Base-by-base conservation (phyloP, 345 rosid species). In the Abelmoschus esculentus region DNA sequence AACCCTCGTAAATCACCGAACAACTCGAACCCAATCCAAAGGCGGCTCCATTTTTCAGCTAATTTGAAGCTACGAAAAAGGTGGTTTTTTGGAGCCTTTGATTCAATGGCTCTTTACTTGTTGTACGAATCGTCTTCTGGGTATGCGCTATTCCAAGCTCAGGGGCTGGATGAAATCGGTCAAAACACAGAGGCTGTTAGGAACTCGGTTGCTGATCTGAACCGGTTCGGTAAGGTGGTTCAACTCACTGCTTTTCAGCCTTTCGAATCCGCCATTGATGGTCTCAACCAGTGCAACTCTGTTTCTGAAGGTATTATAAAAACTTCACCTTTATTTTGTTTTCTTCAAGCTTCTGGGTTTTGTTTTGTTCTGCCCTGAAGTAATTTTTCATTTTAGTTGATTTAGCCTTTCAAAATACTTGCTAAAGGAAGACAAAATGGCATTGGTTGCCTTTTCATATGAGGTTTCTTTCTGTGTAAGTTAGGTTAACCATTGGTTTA, bases 151-250 rank as follows among this genome's bases (percentile, higher is more conserved):
- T 80, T 89, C 42, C 73, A 34, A 3, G 90, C 89, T 29, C 78
- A 84, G 34, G 87, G 96, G 0, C 75, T 89, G 63, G 91, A 89
- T 61, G 89, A 87, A 79, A 89, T 89, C 66, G 96, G 96, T 22
- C 96, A 85, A 69, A 82, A 85, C 77, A 84, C 87, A 0, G 96
- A 87, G 71, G 91, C 91, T 5, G 91, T 89, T 38, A 83, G 86
- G 46, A 74, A 57, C 82, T 89, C 96, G 31, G 75, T 89, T 32
- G 7, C 79, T 1, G 96, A 89, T 70, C 75, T 89, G 62, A 87
- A 81, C 65, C 87, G 91, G 19, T 83, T 87, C 63, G 96, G 96
- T 1, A 85, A 85, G 77, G 96, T 87, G 47, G 90, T 83, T 17
- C 82, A 85, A 83, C 89, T 89, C 60, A 69, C 80, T 3, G 90